Evolutionary conservation across 352 stramenopile genomes (phyloP).

Genomic region (Phytophthora foliorum): DNA sequence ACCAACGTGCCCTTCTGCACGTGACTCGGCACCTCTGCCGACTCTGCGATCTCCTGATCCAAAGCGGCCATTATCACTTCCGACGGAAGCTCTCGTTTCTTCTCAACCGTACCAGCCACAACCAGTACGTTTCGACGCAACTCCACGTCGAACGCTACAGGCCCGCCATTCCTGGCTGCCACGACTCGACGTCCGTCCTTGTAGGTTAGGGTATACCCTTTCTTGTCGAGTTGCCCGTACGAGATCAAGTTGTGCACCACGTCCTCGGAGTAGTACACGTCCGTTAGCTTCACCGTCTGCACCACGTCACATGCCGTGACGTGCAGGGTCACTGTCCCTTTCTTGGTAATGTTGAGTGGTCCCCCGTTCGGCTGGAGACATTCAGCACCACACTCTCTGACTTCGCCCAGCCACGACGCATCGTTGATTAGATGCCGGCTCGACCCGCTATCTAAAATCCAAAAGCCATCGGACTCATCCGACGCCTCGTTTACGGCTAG

Average conservation of each 20-base stretch:
- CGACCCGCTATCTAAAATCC: too few species aligned
- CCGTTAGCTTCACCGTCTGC: background rate
- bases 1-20: background rate
- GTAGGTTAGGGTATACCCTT: background rate
- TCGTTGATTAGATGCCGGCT: background rate
- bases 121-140: background rate
- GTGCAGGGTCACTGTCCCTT: background rate
- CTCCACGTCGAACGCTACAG: background rate
- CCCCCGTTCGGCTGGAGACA: background rate
- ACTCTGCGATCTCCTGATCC: too few species aligned
- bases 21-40: too few species aligned
- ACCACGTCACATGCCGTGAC: background rate
- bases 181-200: background rate
- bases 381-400: background rate
- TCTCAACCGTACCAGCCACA: background rate
- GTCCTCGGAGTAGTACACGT: background rate
- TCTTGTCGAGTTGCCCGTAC: background rate
- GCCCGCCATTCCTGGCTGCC: too few species aligned
- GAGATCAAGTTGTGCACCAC: slow-evolving; percentile 8
- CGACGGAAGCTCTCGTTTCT: background rate
- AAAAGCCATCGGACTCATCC: too few species aligned
- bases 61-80: background rate
- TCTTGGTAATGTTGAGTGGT: background rate
- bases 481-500: background rate
- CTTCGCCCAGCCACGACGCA: background rate